Evolutionary conservation across 192 early-diverging fungal species (phyloP).

Genomic region (Nowakowskiella sp.): DNA sequence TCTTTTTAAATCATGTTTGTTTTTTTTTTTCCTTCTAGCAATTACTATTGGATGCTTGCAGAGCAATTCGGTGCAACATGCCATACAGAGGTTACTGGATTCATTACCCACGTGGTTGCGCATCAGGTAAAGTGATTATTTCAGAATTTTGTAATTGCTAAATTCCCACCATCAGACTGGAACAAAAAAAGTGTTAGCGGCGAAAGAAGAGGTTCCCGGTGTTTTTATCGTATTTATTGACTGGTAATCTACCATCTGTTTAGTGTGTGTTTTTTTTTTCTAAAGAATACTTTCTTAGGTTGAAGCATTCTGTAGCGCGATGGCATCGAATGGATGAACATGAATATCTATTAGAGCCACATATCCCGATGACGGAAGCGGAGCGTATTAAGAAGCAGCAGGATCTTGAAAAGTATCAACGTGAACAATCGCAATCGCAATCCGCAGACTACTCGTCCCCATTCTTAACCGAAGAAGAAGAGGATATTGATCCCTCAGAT

Average conservation of each 20-base stretch:
- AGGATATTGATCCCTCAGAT: too few species aligned
- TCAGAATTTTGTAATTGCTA: neutral
- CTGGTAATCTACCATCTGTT: constrained; percentile 30
- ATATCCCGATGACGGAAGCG: too few species aligned
- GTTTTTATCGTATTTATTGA: constrained; percentile 33
- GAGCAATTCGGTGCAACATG: constrained; percentile 75
- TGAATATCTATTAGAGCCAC: constrained; percentile 48
- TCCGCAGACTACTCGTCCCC: too few species aligned
- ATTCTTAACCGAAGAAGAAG: too few species aligned
- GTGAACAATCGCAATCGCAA: too few species aligned
- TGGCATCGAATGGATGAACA: constrained; percentile 68
- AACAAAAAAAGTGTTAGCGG: constrained; percentile 69
- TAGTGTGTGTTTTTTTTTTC: constrained; percentile 30
- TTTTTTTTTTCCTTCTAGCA: constrained; percentile 1
- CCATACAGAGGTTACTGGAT: constrained; percentile 43
- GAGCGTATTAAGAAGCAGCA: too few species aligned
- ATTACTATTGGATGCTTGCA: constrained; percentile 77
- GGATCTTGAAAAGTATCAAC: too few species aligned
- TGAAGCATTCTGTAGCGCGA: constrained; percentile 47
- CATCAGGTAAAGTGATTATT: constrained; percentile 49
- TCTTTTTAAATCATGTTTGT: neutral
- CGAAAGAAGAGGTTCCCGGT: constrained; percentile 28
- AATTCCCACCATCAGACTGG: constrained; percentile 33
- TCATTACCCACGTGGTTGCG: constrained; percentile 85
- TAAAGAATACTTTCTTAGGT: neutral